Percentiles rank a stretch among this genome's conserved stretches.
These are phyloP conservation scores for Phaeosphaeria sp. DNA, from an alignment of 2,329 filamentous ascomycete genomes.

Conservation along the genomic window DNA sequence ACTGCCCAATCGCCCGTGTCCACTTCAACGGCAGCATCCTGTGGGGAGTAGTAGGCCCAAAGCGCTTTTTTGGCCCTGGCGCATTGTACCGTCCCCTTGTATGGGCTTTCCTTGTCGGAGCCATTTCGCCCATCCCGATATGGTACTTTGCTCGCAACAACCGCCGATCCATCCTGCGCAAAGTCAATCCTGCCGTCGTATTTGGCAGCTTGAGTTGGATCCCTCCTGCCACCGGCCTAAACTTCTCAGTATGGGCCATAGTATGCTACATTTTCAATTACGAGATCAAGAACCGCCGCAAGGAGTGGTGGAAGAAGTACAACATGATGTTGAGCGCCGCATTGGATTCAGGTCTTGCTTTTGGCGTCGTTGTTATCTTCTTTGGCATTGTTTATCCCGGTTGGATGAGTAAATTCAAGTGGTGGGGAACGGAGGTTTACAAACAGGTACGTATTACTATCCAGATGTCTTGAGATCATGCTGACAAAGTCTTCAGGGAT, in stretches of 20 bases:
- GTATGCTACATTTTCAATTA: conserved; percentile 88
- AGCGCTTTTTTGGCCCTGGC: conserved; percentile 78
- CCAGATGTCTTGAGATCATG: background rate
- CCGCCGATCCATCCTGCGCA: conserved; percentile 69
- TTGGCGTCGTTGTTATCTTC: conserved; percentile 83
- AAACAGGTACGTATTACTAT: conserved; percentile 62
- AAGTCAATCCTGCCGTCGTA: conserved; percentile 81
- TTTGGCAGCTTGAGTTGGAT: conserved; percentile 88
- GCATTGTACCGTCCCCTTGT: conserved; percentile 79
- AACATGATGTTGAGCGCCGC: conserved; percentile 88
- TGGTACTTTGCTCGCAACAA: conserved; percentile 71
- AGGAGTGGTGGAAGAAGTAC: conserved; percentile 88
- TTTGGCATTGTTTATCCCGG: conserved; percentile 87
- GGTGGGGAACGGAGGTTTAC: conserved; percentile 90
- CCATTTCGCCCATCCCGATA: conserved; percentile 74
- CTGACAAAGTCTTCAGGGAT: conserved; percentile 59
- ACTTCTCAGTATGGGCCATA: conserved; percentile 86
- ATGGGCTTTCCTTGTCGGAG: conserved; percentile 82
- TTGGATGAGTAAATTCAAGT: conserved; percentile 73
- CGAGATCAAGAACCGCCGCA: conserved; percentile 70
- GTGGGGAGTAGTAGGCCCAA: conserved; percentile 86
- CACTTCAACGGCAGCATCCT: conserved; percentile 91
- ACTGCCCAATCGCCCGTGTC: conserved; percentile 83
- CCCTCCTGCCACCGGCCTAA: conserved; percentile 80
- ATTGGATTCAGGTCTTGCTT: conserved; percentile 81